Conservation (phyloP, 2,329 filamentous ascomycete genomes). For the Beauveria bassiana region DNA sequence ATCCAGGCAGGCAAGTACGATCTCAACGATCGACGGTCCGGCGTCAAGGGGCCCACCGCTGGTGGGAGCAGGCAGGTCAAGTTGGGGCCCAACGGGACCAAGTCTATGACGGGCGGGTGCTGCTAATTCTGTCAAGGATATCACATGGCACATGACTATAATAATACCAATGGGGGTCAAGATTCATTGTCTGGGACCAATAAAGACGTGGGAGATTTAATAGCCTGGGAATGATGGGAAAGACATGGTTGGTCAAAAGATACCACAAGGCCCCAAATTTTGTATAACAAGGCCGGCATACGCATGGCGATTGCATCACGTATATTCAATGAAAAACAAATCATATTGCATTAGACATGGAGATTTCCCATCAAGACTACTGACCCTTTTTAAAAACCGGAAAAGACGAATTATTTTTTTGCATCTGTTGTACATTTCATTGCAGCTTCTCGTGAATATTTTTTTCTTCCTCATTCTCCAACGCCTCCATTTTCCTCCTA, state of each 20-base stretch:
- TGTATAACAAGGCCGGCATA: background rate
- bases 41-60: constrained; percentile 69
- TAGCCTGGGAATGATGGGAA: background rate
- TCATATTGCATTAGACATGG: constrained; percentile 3
- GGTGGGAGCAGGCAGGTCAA: constrained; percentile 37
- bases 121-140: constrained; percentile 23
- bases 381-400: background rate
- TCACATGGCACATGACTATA: background rate
- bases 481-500: background rate
- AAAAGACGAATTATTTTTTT: constrained; percentile 1
- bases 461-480: background rate
- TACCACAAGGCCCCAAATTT: background rate
- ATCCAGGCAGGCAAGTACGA: constrained; percentile 95
- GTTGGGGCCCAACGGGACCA: constrained; percentile 32
- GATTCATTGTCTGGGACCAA: background rate
- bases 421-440: constrained; percentile 10
- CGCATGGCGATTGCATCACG: background rate
- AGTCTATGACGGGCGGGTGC: constrained; percentile 35
- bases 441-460: constrained; percentile 7
- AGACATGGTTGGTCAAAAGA: background rate
- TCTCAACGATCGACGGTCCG: constrained; percentile 83
- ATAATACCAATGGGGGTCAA: background rate
- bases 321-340: background rate
- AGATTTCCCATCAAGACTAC: background rate
- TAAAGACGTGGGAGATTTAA: background rate